phyloP scores from a whole-genome alignment of 257 asterid genomes.

The Avicennia marina region DNA sequence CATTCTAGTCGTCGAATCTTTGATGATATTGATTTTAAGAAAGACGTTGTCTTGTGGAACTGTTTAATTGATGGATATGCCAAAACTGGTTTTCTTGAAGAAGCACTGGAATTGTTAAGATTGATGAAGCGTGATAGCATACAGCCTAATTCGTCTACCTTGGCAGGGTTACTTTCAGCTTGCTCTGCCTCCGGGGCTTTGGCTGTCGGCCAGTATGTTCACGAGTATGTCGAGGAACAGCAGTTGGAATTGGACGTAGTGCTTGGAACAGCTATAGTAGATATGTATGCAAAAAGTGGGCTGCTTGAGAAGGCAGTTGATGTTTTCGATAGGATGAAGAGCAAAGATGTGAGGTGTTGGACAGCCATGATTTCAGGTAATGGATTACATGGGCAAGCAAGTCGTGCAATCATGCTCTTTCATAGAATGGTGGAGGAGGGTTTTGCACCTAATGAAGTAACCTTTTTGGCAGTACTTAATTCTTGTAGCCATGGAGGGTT shows the following conservation, averaged over 20 bases:
- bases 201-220: constrained; percentile 30
- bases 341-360: constrained; percentile 55
- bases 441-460: constrained; percentile 51
- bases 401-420: constrained; percentile 34
- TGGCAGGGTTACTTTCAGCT: constrained; percentile 50
- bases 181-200: constrained; percentile 46
- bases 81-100: constrained; percentile 36
- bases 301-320: constrained; percentile 43
- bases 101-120: constrained; percentile 32
- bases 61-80: constrained; percentile 63
- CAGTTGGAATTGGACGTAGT: constrained; percentile 41
- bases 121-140: constrained; percentile 33
- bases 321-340: constrained; percentile 33
- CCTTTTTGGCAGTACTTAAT: constrained; percentile 52
- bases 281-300: constrained; percentile 62
- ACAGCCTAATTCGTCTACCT: constrained; percentile 49
- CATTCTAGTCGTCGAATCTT: constrained; percentile 34
- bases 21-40: constrained; percentile 36
- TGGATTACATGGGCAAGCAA: constrained; percentile 49
- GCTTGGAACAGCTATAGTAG: constrained; percentile 50
- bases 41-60: constrained; percentile 64
- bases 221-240: constrained; percentile 28
- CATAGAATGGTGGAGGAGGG: constrained; percentile 51
- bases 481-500: constrained; percentile 70
- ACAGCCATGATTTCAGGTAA: constrained; percentile 54